Percentiles rank a stretch among this genome's conserved stretches.
Conservation (phyloP, 192 early-diverging fungal species). For the Mortierella antarctica region DNA sequence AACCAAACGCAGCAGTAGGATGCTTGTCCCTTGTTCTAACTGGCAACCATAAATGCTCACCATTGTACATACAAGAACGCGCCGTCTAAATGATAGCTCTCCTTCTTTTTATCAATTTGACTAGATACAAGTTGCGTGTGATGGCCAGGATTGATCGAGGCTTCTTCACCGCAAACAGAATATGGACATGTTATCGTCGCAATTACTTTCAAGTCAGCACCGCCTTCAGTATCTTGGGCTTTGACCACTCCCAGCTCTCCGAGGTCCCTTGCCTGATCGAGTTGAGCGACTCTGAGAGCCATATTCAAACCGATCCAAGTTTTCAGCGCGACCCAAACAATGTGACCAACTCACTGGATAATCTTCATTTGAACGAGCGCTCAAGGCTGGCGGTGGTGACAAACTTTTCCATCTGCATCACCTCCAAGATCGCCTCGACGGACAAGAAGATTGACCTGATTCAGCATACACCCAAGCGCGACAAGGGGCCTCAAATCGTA, state of each 20-base stretch:
- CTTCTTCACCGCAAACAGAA: constrained; percentile 82
- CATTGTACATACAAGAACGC: background rate
- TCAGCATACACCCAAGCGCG: constrained; percentile 90
- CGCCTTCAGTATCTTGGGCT: constrained; percentile 64
- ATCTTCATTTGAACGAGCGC: constrained; percentile 5
- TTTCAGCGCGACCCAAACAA: constrained; percentile 5
- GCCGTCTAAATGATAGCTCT: too few species aligned
- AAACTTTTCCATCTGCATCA: constrained; percentile 77
- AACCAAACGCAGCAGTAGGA: constrained; percentile 65
- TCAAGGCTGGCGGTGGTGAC: constrained; percentile 25
- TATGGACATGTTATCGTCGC: constrained; percentile 93
- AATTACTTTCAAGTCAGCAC: constrained; percentile 91
- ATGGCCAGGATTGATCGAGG: constrained; percentile 85
- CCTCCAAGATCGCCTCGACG: constrained; percentile 72
- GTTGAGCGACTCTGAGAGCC: constrained; percentile 46
- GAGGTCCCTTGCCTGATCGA: constrained; percentile 77
- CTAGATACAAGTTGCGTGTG: constrained; percentile 67
- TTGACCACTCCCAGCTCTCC: constrained; percentile 53
- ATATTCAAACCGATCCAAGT: constrained; percentile 16
- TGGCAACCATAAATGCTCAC: background rate
- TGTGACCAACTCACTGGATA: constrained; percentile 10
- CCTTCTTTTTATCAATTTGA: constrained; percentile 3
- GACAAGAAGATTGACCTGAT: constrained; percentile 81
- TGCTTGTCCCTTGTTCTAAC: background rate
- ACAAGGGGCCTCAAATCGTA: constrained; percentile 88